These are phyloP conservation scores for Saccharomyces mikatae DNA, from an alignment of 805 yeast species.

Conservation along the genomic window DNA sequence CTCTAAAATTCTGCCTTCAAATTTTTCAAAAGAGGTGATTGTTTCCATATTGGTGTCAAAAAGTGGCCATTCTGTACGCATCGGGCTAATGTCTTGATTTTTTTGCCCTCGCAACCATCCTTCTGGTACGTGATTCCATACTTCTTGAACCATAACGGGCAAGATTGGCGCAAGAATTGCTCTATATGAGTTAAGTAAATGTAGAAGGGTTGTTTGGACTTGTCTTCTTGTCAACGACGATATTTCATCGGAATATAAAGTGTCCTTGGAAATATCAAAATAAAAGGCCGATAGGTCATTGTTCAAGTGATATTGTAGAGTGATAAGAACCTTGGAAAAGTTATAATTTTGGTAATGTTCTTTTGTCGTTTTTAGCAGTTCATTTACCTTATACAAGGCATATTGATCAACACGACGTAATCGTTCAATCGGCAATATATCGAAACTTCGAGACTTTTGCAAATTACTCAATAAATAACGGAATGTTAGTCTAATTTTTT, in stretches of 20 bases:
- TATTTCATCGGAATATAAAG: conserved; percentile 61
- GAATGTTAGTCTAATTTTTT: conserved; percentile 76
- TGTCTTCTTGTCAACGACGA: conserved; percentile 32
- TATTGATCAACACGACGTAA: conserved; percentile 50
- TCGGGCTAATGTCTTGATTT: not conserved
- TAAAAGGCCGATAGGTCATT: conserved; percentile 71
- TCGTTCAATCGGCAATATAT: conserved; percentile 33
- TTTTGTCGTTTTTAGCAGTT: conserved; percentile 37
- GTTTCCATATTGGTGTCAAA: not conserved
- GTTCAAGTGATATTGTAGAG: conserved; percentile 63
- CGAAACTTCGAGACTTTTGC: conserved; percentile 32
- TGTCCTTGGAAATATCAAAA: conserved; percentile 80
- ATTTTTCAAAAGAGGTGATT: conserved; percentile 9
- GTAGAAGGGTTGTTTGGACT: conserved; percentile 57
- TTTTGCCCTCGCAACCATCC: conserved; percentile 13
- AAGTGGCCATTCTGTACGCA: conserved; percentile 3
- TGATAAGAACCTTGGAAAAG: conserved; percentile 63
- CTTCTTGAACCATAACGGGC: conserved; percentile 83
- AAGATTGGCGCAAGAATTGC: conserved; percentile 69
- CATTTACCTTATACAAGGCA: conserved; percentile 46
- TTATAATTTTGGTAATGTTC: conserved; percentile 48
- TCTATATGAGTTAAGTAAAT: conserved; percentile 53
- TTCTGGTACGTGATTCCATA: conserved; percentile 55
- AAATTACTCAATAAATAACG: conserved; percentile 77
- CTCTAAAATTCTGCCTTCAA: conserved; percentile 15